Conservation (phyloP, 2,329 filamentous ascomycete genomes). For the Fusarium lyarnte region DNA sequence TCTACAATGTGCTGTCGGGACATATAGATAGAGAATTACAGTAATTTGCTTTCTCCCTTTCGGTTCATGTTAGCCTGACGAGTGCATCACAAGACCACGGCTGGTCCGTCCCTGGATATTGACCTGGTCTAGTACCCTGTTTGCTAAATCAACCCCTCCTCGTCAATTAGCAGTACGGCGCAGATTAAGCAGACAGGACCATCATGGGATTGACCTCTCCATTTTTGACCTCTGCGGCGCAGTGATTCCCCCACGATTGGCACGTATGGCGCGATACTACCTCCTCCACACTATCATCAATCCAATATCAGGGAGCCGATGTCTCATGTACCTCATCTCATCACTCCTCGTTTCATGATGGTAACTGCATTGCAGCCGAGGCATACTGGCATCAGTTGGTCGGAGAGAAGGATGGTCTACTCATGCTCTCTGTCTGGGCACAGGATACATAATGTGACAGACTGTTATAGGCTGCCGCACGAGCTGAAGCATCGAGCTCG, state of each 20-base stretch:
- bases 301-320: constrained; percentile 23
- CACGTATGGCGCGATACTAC: constrained; percentile 39
- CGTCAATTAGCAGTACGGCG: not conserved
- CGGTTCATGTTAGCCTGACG: constrained; percentile 26
- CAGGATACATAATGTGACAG: not conserved
- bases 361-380: constrained; percentile 20
- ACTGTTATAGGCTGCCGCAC: not conserved
- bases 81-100: constrained; percentile 43
- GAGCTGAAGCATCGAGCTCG: not conserved
- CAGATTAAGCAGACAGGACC: not conserved
- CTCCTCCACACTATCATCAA: constrained; percentile 22
- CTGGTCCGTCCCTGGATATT: constrained; percentile 33
- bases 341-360: not conserved
- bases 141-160: constrained; percentile 40
- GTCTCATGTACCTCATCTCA: constrained; percentile 26
- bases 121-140: constrained; percentile 13
- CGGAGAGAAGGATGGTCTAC: not conserved
- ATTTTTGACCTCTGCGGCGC: constrained; percentile 9
- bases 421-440: not conserved
- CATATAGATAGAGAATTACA: constrained; percentile 5
- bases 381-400: constrained; percentile 1
- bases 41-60: constrained; percentile 24
- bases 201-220: not conserved
- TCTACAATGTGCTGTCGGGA: constrained; percentile 24
- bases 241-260: constrained; percentile 40